These are phyloP conservation scores for Yamadazyma buinensis DNA, from an alignment of 1,139 yeast genomes.

Conservation along the genomic window DNA sequence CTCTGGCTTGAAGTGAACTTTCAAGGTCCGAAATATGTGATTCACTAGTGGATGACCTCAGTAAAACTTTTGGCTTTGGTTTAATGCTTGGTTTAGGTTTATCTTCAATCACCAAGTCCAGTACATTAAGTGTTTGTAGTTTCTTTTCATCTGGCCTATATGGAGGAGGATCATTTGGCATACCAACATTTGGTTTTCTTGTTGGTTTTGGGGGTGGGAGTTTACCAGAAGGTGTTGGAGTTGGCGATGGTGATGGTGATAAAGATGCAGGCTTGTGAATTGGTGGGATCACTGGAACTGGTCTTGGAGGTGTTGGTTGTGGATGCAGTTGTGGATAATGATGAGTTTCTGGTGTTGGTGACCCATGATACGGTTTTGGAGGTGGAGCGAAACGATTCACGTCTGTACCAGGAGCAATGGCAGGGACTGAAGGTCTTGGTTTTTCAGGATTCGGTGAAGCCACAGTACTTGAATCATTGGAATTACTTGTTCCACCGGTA, in stretches of 20 bases:
- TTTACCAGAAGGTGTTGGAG: slow-evolving; percentile 9
- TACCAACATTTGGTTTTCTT: slow-evolving; percentile 22
- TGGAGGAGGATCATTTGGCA: slow-evolving; percentile 23
- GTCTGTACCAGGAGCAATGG: slow-evolving; percentile 12
- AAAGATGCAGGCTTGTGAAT: slow-evolving; percentile 12
- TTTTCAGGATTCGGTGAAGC: neutral
- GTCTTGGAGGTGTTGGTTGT: slow-evolving; percentile 11
- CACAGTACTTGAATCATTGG: neutral
- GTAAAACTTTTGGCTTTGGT: slow-evolving; percentile 11
- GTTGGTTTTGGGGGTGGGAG: slow-evolving; percentile 41
- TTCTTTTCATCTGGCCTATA: slow-evolving; percentile 14
- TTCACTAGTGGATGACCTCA: slow-evolving; percentile 7
- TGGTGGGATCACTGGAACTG: slow-evolving; percentile 1
- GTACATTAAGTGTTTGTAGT: slow-evolving; percentile 1
- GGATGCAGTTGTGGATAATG: neutral
- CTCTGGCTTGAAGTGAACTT: slow-evolving; percentile 1
- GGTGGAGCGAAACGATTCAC: slow-evolving; percentile 16
- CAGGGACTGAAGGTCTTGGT: slow-evolving; percentile 9
- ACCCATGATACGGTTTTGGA: slow-evolving; percentile 13
- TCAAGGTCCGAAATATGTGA: slow-evolving; percentile 3
- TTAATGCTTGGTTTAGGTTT: slow-evolving; percentile 10
- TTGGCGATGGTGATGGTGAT: slow-evolving; percentile 4
- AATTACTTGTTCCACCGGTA: neutral
- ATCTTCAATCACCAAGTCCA: slow-evolving; percentile 2
- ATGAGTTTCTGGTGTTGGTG: neutral